Percentiles rank a stretch among this genome's conserved stretches.
Evolutionary conservation across 192 early-diverging fungal species (phyloP).

Genomic region (Diversispora eburnea): DNA sequence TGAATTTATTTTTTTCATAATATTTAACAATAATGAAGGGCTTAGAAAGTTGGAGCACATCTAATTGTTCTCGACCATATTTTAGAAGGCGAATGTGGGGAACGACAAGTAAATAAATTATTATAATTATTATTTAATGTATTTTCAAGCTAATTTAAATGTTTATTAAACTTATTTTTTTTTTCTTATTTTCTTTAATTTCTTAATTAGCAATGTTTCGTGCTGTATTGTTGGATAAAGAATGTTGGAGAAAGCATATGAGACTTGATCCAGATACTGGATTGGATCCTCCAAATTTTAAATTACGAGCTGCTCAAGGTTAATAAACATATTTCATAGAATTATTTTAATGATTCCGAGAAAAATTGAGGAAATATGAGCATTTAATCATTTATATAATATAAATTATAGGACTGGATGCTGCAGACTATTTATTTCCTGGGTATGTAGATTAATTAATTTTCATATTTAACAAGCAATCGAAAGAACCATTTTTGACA

Average conservation of each 20-base stretch:
- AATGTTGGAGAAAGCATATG: conserved; percentile 82
- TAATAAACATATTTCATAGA: background rate
- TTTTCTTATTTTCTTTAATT: conserved; percentile 1
- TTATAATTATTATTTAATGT: too few relatives aligned
- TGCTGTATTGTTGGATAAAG: conserved; percentile 80
- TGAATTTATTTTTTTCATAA: background rate
- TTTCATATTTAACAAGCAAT: background rate
- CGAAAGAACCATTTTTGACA: background rate
- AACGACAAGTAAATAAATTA: conserved; percentile 49
- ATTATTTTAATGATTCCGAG: too few relatives aligned
- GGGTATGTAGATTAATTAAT: conserved; percentile 48
- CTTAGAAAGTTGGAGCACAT: conserved; percentile 83
- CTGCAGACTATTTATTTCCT: conserved; percentile 86
- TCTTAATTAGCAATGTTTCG: conserved; percentile 66
- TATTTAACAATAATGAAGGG: conserved; percentile 28
- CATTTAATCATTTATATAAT: background rate
- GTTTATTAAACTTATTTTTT: background rate
- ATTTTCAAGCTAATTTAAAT: too few relatives aligned
- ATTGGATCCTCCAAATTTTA: conserved; percentile 78
- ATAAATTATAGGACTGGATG: conserved; percentile 62
- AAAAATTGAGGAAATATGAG: too few relatives aligned
- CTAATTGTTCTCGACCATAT: conserved; percentile 72
- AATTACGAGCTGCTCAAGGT: conserved; percentile 77
- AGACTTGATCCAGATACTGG: conserved; percentile 77
- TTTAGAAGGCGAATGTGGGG: conserved; percentile 89